Base-by-base conservation (phyloP, 805 yeast species). In the Myxozyma nipponensis region DNA sequence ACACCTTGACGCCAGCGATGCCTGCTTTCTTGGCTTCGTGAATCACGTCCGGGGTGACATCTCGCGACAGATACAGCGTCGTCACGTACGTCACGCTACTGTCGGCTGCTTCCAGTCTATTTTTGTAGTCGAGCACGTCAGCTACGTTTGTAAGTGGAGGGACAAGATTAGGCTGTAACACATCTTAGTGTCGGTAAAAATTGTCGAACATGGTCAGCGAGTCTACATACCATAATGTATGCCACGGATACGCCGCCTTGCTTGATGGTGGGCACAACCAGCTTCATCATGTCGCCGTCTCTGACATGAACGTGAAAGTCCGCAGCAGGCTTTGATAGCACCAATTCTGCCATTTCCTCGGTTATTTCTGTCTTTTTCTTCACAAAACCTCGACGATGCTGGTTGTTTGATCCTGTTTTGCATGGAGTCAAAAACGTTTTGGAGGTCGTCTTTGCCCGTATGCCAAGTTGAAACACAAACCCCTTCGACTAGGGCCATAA, bases 301-400 rank as follows among this genome's bases (percentile, higher is more conserved):
- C 98, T 85, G 34, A 93, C 78, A 66, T 93, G 99, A 44, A 93
- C 98, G 64, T 93, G 99, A 78, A 88, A 82, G 68, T 93, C 99
- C 17, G 91, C 93, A 2, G 44, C 56, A 4, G 59, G 58, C 36
- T 34, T 39, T 4, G 95, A 78, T 6, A 55, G 28, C 15, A n/a
- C 28, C 39, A 54, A 13, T 7, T 28, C 13, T 28, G 32, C 32
- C 32, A 28, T 28, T 28, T 7, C 7, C 32, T 28, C 13, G 32
- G 32, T 28, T 28, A 13, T 22, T 4, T 23, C 28, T 25, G 18
- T 22, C 21, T 35, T 21, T 18, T n/a, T n/a, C n/a, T n/a, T n/a
- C n/a, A n/a, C n/a, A n/a, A n/a, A n/a, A n/a, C n/a, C n/a, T n/a
- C 28, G 5, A 9, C 45, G 42, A 44, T 3, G 41, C 49, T 18